Conservation (phyloP, 495 filamentous ascomycete species). For the Penicillium chermesinum region DNA sequence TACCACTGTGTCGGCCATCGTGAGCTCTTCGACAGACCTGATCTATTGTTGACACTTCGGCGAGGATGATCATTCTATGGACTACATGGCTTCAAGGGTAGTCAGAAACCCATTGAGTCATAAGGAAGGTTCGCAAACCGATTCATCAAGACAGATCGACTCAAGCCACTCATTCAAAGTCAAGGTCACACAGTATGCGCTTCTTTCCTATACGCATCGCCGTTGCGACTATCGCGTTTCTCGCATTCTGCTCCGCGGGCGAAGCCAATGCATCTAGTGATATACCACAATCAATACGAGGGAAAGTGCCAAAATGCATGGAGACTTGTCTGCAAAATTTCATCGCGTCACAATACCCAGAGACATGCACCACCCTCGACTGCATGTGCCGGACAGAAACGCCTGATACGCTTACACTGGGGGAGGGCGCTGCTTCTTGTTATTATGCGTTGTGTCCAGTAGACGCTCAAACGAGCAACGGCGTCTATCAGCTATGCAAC, state of each 20-base stretch:
- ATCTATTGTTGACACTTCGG: constrained; percentile 1
- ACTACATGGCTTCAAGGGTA: constrained; percentile 24
- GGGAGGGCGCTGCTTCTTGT: constrained; percentile 63
- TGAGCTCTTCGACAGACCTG: neutral
- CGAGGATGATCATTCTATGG: constrained; percentile 24
- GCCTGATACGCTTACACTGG: constrained; percentile 60
- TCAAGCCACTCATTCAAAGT: too few relatives aligned
- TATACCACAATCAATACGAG: constrained; percentile 22
- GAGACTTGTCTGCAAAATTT: constrained; percentile 57
- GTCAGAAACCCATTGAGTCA: constrained; percentile 17
- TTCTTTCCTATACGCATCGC: constrained; percentile 27
- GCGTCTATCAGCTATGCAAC: constrained; percentile 56
- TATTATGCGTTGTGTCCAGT: constrained; percentile 43
- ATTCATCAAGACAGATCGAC: too few relatives aligned
- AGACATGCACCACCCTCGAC: constrained; percentile 45
- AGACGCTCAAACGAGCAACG: constrained; percentile 18
- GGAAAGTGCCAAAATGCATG: constrained; percentile 59
- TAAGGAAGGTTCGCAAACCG: constrained; percentile 17
- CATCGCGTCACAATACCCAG: constrained; percentile 53
- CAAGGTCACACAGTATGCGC: constrained; percentile 38
- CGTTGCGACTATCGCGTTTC: constrained; percentile 21
- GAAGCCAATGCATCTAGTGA: constrained; percentile 11
- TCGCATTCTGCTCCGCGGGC: constrained; percentile 10
- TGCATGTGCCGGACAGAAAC: constrained; percentile 61
- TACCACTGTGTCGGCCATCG: neutral